Conservation (phyloP, 1,139 yeast genomes). For the Hanseniaspora gamundiae region DNA sequence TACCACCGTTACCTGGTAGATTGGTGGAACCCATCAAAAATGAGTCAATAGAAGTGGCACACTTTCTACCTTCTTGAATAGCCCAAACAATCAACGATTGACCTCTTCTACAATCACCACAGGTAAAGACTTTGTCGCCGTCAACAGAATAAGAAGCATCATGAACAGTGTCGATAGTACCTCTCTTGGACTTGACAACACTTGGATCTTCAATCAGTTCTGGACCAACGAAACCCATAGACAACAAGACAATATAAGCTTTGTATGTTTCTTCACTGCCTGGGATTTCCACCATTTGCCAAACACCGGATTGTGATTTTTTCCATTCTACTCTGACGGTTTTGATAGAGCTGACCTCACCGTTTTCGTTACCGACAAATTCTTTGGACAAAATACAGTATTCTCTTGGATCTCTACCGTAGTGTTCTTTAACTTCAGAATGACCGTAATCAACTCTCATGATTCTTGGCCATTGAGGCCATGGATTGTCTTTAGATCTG, state of each 20-base stretch:
- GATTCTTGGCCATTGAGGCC: conserved; percentile 99
- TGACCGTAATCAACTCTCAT: conserved; percentile 98
- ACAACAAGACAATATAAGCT: conserved; percentile 84
- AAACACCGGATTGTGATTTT: conserved; percentile 87
- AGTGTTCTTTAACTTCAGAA: conserved; percentile 85
- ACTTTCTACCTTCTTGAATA: conserved; percentile 97
- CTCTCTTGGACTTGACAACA: conserved; percentile 69
- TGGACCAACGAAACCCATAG: conserved; percentile 98
- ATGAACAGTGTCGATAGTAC: conserved; percentile 64
- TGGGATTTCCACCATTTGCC: conserved; percentile 98
- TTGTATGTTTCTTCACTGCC: conserved; percentile 89
- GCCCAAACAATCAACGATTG: conserved; percentile 99
- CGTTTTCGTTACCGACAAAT: conserved; percentile 87
- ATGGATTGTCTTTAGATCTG: conserved; percentile 92
- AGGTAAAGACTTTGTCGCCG: conserved; percentile 67
- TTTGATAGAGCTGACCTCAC: conserved; percentile 85
- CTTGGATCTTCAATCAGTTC: conserved; percentile 63
- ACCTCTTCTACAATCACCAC: conserved; percentile 98
- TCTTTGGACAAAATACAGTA: conserved; percentile 91
- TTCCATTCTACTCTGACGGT: conserved; percentile 98
- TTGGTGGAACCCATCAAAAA: conserved; percentile 68
- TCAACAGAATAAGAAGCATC: conserved; percentile 63
- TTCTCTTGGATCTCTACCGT: conserved; percentile 96
- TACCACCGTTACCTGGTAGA: conserved; percentile 89
- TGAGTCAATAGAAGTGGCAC: conserved; percentile 87